A percentile compares a stretch with the other conserved stretches of the same genome.
Conservation (phyloP, 768 basidiomycete genomes). For the Hydnomerulius pinastri region DNA sequence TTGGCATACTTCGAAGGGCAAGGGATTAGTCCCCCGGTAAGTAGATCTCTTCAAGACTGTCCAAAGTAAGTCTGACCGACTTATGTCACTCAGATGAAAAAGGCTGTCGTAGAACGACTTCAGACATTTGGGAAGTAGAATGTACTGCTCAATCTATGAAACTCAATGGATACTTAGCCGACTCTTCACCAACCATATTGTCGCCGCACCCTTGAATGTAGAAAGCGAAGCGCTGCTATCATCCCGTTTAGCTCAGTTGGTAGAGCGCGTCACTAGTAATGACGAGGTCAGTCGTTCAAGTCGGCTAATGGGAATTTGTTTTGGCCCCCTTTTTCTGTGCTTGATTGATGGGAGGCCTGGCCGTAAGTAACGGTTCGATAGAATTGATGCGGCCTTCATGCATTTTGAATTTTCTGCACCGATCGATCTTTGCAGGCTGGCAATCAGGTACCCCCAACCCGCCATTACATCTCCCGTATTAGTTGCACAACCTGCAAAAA, state of each 20-base stretch:
- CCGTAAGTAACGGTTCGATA: too few relatives aligned
- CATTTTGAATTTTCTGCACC: too few relatives aligned
- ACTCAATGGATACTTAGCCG: too few relatives aligned
- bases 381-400: too few relatives aligned
- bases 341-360: too few relatives aligned
- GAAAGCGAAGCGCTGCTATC: not conserved
- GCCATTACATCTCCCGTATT: too few relatives aligned
- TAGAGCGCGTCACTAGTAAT: constrained; percentile 75
- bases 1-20: constrained; percentile 73
- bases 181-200: too few relatives aligned
- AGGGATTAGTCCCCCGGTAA: constrained; percentile 70
- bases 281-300: constrained; percentile 70
- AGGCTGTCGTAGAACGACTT: constrained; percentile 25
- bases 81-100: constrained; percentile 29
- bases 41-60: constrained; percentile 23
- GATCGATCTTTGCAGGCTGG: too few relatives aligned
- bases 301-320: constrained; percentile 49
- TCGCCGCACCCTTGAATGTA: not conserved
- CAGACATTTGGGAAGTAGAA: constrained; percentile 19
- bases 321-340: not conserved
- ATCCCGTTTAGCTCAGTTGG: constrained; percentile 44
- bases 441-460: too few relatives aligned
- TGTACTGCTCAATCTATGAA: not conserved
- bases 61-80: not conserved
- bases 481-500: too few relatives aligned